Conservation (phyloP, 192 early-diverging fungal species). For the Gamsiella multidivaricata region DNA sequence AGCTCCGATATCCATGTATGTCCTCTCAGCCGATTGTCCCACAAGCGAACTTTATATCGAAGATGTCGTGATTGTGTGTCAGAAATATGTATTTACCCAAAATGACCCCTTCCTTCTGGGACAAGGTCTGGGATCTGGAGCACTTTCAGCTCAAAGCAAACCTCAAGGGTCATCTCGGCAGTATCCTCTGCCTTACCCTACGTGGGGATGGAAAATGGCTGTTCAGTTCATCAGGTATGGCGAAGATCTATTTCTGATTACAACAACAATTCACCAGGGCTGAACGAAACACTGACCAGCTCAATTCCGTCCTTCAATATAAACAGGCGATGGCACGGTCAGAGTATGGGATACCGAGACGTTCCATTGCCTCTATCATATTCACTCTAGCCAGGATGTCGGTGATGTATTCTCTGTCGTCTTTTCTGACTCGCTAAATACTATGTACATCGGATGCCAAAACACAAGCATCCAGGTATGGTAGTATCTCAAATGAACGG, state of each 20-base stretch:
- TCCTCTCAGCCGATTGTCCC: no score
- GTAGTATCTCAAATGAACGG: no score
- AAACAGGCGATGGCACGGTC: constrained; percentile 75
- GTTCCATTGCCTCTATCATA: constrained; percentile 68
- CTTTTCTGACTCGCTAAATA: constrained; percentile 63
- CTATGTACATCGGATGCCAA: constrained; percentile 78
- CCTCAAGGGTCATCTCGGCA: constrained; percentile 63
- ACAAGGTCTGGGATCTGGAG: constrained; percentile 62
- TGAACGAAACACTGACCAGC: no score
- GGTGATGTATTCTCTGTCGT: constrained; percentile 77
- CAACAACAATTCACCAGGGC: no score
- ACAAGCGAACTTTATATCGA: not conserved
- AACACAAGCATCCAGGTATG: constrained; percentile 80
- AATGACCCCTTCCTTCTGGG: not conserved
- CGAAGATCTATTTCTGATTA: not conserved
- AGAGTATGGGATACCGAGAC: constrained; percentile 74
- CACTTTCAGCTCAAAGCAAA: constrained; percentile 59
- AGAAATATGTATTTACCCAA: not conserved
- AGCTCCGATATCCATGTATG: constrained; percentile 68
- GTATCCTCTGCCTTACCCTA: constrained; percentile 59
- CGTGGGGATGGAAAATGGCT: constrained; percentile 59
- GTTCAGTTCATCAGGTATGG: constrained; percentile 67
- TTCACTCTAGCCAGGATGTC: constrained; percentile 76
- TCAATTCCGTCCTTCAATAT: constrained; percentile 20
- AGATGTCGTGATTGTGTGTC: constrained; percentile 38